Conservation (phyloP, 1,284 basidiomycete genomes). For the Ceratorhiza oryzae-sativae region DNA sequence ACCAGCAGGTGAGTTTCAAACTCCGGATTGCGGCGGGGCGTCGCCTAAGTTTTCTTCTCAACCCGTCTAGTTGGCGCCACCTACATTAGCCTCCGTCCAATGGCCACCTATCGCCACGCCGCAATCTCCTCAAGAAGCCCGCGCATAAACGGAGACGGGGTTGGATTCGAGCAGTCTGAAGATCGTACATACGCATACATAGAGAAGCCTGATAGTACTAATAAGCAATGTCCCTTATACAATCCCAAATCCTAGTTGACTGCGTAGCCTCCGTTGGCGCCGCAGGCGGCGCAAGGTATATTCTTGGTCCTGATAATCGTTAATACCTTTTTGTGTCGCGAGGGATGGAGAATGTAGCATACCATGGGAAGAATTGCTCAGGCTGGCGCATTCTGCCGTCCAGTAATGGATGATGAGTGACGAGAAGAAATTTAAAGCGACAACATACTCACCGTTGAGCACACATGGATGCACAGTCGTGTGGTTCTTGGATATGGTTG, state of each 20-base stretch:
- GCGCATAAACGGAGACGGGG: not conserved
- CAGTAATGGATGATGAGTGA: not conserved
- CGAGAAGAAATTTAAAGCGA: not conserved
- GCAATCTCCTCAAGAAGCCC: slow-evolving; percentile 13
- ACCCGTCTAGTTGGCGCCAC: slow-evolving; percentile 15
- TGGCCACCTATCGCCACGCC: slow-evolving; percentile 25
- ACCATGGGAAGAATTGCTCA: slow-evolving; percentile 37
- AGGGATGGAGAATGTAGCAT: not conserved
- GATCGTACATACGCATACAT: slow-evolving; percentile 20
- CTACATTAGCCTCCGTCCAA: slow-evolving; percentile 29
- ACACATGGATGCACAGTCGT: slow-evolving; percentile 23
- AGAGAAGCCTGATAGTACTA: not conserved
- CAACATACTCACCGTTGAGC: slow-evolving; percentile 22
- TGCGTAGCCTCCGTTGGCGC: not conserved
- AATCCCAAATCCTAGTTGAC: not conserved
- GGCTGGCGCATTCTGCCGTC: slow-evolving; percentile 27
- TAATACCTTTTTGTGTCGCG: not conserved
- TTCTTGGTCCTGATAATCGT: slow-evolving; percentile 17
- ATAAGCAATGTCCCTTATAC: not conserved
- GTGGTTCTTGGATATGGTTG: slow-evolving; percentile 32
- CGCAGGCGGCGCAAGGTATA: not conserved
- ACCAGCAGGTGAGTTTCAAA: slow-evolving; percentile 25
- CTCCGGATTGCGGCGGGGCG: not conserved
- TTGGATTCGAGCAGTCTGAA: not conserved
- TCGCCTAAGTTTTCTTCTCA: not conserved